Percentiles rank a stretch among this genome's conserved stretches.
Evolutionary conservation across 2,329 filamentous ascomycete species (phyloP).

Genomic region (Parafenestella ontariensis): DNA sequence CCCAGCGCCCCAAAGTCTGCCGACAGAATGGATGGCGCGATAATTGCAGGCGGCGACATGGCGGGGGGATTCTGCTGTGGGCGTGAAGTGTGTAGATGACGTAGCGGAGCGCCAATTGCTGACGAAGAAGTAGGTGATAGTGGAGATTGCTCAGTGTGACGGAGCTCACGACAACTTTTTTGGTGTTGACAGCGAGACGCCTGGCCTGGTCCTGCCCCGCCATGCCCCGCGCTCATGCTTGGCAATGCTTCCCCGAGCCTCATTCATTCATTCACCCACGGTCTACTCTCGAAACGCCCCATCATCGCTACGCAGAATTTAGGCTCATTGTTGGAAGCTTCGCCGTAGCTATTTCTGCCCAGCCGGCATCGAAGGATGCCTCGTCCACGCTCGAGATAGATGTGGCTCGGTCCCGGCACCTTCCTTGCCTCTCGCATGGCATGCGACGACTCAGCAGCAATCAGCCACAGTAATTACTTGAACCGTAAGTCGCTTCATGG

Average conservation of each 20-base stretch:
- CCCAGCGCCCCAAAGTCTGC: constrained; percentile 93
- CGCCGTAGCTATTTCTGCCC: neutral
- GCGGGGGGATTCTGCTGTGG: constrained; percentile 36
- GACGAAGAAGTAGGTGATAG: constrained; percentile 14
- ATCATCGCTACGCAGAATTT: neutral
- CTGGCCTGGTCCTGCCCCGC: constrained; percentile 26
- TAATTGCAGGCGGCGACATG: constrained; percentile 92
- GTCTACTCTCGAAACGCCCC: too few species aligned
- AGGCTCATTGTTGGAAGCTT: neutral
- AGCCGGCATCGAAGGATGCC: neutral
- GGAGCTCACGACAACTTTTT: constrained; percentile 37
- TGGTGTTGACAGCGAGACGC: constrained; percentile 46
- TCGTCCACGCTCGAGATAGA: neutral
- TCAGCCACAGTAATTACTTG: constrained; percentile 15
- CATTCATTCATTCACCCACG: neutral
- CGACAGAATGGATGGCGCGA: constrained; percentile 96
- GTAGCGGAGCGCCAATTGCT: constrained; percentile 25
- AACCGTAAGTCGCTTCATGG: neutral
- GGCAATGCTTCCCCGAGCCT: constrained; percentile 10
- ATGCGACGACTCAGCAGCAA: constrained; percentile 5
- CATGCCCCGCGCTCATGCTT: constrained; percentile 20
- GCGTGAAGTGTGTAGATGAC: constrained; percentile 10
- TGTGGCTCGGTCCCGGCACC: neutral
- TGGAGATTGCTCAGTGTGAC: constrained; percentile 33
- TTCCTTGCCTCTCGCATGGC: constrained; percentile 6